These are phyloP conservation scores for Aspergillus ochraceoroseus DNA, from an alignment of 2,329 filamentous ascomycete genomes.

Conservation along the genomic window DNA sequence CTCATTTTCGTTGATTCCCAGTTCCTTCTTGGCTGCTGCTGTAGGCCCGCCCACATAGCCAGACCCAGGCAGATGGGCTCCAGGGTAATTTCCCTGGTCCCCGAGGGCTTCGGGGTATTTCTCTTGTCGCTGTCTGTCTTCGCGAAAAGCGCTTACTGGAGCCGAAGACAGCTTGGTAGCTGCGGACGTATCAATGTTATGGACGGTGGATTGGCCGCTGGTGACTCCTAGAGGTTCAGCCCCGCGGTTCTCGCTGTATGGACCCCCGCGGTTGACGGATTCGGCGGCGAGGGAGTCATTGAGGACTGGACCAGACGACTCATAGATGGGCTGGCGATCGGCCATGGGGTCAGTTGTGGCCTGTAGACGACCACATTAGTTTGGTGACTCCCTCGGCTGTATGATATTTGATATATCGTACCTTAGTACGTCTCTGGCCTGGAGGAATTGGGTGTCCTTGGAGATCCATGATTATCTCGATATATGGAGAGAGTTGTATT, in stretches of 20 bases:
- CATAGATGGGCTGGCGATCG: slow-evolving; percentile 51
- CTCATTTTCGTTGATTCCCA: slow-evolving; percentile 25
- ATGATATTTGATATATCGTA: no score
- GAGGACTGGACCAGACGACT: slow-evolving; percentile 60
- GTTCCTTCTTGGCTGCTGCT: slow-evolving; percentile 29
- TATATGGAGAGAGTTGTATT: no score
- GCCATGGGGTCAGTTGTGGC: slow-evolving; percentile 48
- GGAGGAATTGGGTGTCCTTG: slow-evolving; percentile 37
- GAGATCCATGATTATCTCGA: slow-evolving; percentile 36
- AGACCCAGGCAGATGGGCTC: slow-evolving; percentile 30
- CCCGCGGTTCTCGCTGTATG: slow-evolving; percentile 57
- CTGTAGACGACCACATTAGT: no score
- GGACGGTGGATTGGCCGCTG: slow-evolving; percentile 52
- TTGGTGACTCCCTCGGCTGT: no score
- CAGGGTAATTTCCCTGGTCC: slow-evolving; percentile 38
- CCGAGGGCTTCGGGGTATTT: slow-evolving; percentile 40
- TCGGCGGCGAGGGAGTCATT: slow-evolving; percentile 72
- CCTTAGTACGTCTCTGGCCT: slow-evolving; percentile 36
- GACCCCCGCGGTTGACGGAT: slow-evolving; percentile 57
- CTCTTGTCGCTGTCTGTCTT: slow-evolving; percentile 42
- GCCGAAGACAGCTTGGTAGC: slow-evolving; percentile 50
- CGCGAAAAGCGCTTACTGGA: slow-evolving; percentile 44
- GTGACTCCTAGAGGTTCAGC: slow-evolving; percentile 49
- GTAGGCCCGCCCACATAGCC: slow-evolving; percentile 37
- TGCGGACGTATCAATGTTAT: slow-evolving; percentile 53